A percentile compares a stretch with the other conserved stretches of the same genome.
Evolutionary conservation across 2,329 filamentous ascomycete species (phyloP).

Genomic region (Anthostomella pinea): DNA sequence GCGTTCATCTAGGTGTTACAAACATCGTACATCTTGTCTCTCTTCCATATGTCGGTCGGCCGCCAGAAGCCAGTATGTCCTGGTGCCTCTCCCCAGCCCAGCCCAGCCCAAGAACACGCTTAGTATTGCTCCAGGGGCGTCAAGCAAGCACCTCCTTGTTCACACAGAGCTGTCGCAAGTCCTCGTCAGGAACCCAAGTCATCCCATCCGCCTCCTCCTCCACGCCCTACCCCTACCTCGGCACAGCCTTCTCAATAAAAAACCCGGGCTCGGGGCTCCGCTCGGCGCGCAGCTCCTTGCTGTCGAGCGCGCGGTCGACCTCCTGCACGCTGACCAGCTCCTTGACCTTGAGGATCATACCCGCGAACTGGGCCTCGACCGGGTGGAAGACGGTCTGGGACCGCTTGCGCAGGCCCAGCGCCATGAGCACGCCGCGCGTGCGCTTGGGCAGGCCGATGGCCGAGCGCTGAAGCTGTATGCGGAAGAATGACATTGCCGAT

Average conservation of each 20-base stretch:
- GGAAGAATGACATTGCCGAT: constrained; percentile 83
- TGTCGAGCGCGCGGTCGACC: constrained; percentile 63
- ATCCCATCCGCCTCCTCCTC: constrained; percentile 19
- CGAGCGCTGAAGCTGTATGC: constrained; percentile 85
- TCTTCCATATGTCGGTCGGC: no score
- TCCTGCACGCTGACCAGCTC: constrained; percentile 83
- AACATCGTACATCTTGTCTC: no score
- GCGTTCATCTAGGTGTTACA: no score
- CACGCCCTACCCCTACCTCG: constrained; percentile 27
- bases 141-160: background rate
- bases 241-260: constrained; percentile 63
- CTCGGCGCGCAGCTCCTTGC: constrained; percentile 65
- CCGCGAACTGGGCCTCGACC: constrained; percentile 75
- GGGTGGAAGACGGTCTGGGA: constrained; percentile 88
- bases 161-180: background rate
- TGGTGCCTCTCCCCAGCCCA: no score
- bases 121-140: no score
- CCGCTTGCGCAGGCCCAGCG: constrained; percentile 81
- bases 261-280: constrained; percentile 78
- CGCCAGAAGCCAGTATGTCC: no score
- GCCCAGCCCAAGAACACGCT: no score
- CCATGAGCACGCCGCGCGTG: constrained; percentile 75
- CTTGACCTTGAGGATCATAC: constrained; percentile 92
- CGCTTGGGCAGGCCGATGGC: constrained; percentile 83
- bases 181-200: constrained; percentile 4